Evolutionary conservation across 441 rosid species (phyloP).

Genomic region (Flueggea neowawraea): DNA sequence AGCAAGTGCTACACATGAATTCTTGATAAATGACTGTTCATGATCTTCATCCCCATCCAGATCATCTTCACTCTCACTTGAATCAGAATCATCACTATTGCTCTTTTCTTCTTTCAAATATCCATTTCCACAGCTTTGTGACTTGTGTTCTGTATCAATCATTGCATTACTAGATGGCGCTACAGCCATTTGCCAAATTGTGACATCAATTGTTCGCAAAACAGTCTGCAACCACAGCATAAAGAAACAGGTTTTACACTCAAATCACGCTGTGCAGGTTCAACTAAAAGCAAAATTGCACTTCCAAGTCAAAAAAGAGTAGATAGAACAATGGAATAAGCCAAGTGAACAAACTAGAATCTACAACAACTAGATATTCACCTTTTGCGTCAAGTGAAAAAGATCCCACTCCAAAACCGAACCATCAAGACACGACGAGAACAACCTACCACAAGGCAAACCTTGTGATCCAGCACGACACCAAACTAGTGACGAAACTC

Average conservation of each 20-base stretch:
- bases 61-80: conserved; percentile 59
- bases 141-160: conserved; percentile 23
- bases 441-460: conserved; percentile 53
- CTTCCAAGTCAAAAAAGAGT: too few species aligned
- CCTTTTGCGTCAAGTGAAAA: conserved; percentile 85
- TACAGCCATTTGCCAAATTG: conserved; percentile 95
- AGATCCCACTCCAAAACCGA: conserved; percentile 89
- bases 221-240: conserved; percentile 48
- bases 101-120: conserved; percentile 31
- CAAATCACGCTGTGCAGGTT: too few species aligned
- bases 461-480: conserved; percentile 45
- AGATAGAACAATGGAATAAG: too few species aligned
- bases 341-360: too few species aligned
- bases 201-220: conserved; percentile 68
- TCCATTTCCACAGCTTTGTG: conserved; percentile 48
- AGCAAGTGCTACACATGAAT: conserved; percentile 62
- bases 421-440: conserved; percentile 89
- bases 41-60: conserved; percentile 48
- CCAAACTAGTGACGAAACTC: conserved; percentile 86
- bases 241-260: neutral
- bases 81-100: conserved; percentile 32
- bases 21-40: conserved; percentile 23
- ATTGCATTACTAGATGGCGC: conserved; percentile 34
- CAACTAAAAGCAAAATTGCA: too few species aligned
- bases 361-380: conserved; percentile 11